These are phyloP conservation scores for Aspergillus mulundensis DNA, from an alignment of 495 filamentous ascomycete genomes.

Conservation along the genomic window DNA sequence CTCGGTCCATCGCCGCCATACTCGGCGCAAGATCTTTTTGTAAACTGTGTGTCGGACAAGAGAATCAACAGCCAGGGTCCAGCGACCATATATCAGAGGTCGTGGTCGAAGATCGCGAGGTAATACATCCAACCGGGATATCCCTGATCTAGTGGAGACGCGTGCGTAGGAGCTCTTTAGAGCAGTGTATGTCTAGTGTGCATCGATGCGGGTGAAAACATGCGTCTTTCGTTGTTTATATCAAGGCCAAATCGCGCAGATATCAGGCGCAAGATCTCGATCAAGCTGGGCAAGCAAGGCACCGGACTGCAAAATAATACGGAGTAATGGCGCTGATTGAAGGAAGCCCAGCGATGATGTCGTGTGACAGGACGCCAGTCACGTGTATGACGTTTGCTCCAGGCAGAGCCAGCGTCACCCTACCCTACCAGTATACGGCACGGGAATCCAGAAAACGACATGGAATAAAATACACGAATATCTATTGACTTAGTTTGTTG, in stretches of 20 bases:
- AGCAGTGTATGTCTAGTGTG: neutral
- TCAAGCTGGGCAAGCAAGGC: neutral
- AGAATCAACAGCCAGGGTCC: too few relatives aligned
- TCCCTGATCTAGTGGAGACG: neutral
- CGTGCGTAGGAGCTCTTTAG: neutral
- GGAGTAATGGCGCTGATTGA: neutral
- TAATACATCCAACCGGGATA: neutral
- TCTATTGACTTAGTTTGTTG: slow-evolving; percentile 4
- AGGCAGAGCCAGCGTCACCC: neutral
- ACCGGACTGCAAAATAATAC: neutral
- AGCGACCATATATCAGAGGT: neutral
- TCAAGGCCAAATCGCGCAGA: neutral
- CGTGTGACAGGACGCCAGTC: neutral
- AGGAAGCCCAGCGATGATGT: neutral
- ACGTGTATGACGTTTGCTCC: neutral
- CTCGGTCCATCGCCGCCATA: slow-evolving; percentile 17
- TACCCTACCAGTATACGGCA: neutral
- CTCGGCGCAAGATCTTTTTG: neutral
- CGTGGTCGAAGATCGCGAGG: neutral
- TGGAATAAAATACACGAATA: neutral
- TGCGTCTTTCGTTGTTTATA: neutral
- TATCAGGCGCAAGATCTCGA: neutral
- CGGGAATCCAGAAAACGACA: neutral
- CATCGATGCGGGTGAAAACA: neutral
- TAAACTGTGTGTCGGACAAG: neutral